Evolutionary conservation across 2,329 filamentous ascomycete genomes (phyloP).

Genomic region (Paraconiothyrium sp.): DNA sequence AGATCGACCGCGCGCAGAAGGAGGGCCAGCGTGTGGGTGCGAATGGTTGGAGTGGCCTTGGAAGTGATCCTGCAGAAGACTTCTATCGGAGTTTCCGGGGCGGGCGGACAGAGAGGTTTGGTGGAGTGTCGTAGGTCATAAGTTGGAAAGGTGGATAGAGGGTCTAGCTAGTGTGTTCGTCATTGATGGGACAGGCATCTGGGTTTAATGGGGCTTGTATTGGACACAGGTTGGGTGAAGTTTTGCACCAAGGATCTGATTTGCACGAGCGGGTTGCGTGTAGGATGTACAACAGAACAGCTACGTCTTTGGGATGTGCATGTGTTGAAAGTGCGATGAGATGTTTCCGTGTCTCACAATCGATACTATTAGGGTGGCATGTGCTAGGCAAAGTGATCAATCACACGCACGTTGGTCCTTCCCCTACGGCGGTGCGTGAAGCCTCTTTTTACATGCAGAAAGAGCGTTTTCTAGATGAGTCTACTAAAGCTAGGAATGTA

Average conservation of each 20-base stretch:
- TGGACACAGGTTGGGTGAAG: not conserved
- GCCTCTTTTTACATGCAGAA: no score
- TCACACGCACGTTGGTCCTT: no score
- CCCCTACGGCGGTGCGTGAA: no score
- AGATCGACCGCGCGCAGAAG: slow-evolving; percentile 84
- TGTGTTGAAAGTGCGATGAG: not conserved
- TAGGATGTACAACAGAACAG: not conserved
- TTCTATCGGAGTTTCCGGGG: slow-evolving; percentile 92
- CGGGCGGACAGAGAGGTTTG: slow-evolving; percentile 43
- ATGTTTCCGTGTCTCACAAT: no score
- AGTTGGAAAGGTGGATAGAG: not conserved
- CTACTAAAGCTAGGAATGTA: no score
- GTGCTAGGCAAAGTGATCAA: no score
- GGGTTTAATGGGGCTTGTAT: not conserved
- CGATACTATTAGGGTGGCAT: no score
- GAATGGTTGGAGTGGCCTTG: slow-evolving; percentile 59
- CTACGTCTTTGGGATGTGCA: not conserved
- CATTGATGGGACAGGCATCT: not conserved
- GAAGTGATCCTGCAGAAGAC: slow-evolving; percentile 80
- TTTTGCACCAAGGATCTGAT: not conserved
- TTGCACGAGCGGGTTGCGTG: not conserved
- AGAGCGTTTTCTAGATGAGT: no score
- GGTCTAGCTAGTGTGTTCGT: not conserved
- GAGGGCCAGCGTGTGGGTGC: slow-evolving; percentile 69
- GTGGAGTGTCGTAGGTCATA: slow-evolving; percentile 36